A percentile compares a stretch with the other conserved stretches of the same genome.
phyloP scores from a whole-genome alignment of 176 grass and related monocot genomes.

The Coix lacrymajobi region DNA sequence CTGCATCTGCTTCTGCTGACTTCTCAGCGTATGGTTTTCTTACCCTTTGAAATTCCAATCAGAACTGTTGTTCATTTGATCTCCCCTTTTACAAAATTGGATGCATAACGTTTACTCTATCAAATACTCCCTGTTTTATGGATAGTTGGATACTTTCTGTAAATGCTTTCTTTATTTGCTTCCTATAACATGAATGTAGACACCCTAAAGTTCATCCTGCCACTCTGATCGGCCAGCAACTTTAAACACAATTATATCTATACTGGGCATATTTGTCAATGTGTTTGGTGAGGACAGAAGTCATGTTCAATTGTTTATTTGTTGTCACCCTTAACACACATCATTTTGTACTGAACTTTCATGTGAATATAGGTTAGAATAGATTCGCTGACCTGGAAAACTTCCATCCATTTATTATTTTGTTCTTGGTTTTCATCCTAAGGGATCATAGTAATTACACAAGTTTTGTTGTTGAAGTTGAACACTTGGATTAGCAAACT shows the following conservation, averaged over 20 bases:
- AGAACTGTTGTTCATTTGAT: neutral
- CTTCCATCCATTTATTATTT: neutral
- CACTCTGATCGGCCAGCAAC: neutral
- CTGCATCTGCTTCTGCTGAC: constrained; percentile 92
- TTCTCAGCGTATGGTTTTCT: constrained; percentile 83
- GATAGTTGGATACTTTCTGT: neutral
- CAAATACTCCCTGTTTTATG: neutral
- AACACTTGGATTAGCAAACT: neutral
- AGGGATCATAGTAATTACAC: neutral
- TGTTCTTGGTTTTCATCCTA: neutral
- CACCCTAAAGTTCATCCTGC: neutral
- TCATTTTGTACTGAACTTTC: neutral
- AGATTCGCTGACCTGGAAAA: neutral
- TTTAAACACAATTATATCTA: neutral
- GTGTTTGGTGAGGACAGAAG: neutral
- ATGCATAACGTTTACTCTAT: neutral
- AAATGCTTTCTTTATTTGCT: neutral
- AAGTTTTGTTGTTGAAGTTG: neutral
- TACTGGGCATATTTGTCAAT: neutral
- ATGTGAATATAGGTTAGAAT: neutral
- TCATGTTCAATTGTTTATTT: neutral
- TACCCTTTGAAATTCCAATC: neutral
- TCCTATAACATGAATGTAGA: neutral
- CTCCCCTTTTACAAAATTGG: neutral
- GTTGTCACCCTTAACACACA: neutral